phyloP scores from a whole-genome alignment of 768 basidiomycete species.

The Neoboletus subvelutipes region DNA sequence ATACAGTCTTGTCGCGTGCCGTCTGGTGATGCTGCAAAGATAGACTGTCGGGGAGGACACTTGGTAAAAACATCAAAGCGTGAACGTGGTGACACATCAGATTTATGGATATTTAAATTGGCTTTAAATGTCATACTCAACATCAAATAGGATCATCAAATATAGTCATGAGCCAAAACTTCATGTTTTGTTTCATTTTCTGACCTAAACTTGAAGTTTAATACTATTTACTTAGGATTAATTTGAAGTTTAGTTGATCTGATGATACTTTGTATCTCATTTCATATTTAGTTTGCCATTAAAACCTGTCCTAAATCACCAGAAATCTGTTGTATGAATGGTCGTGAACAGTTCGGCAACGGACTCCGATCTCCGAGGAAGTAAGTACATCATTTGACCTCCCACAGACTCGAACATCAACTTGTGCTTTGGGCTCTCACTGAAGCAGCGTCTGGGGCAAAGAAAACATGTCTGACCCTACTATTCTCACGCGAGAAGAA shows the following conservation, averaged over 20 bases:
- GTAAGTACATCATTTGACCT: background rate
- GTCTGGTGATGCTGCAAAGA: constrained; percentile 44
- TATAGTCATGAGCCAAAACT: no score
- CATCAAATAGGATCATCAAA: no score
- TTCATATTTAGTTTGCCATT: no score
- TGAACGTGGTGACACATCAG: background rate
- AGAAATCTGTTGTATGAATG: no score
- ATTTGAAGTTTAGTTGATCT: no score
- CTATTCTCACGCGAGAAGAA: constrained; percentile 21
- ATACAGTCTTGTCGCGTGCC: constrained; percentile 52
- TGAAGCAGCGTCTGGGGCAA: background rate
- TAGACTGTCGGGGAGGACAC: constrained; percentile 10
- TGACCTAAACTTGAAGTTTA: no score
- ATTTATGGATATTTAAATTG: no score
- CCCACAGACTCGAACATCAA: background rate
- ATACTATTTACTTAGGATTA: no score
- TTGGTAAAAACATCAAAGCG: constrained; percentile 9
- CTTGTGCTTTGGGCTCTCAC: background rate
- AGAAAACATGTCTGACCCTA: constrained; percentile 23
- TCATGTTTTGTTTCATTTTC: no score
- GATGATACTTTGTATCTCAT: no score
- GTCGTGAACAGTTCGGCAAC: background rate
- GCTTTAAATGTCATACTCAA: no score
- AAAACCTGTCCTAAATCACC: no score
- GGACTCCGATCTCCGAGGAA: constrained; percentile 4